Percentiles rank a stretch among this genome's conserved stretches.
Evolutionary conservation across 495 filamentous ascomycete genomes (phyloP).

Genomic region (Penicillium lividum): DNA sequence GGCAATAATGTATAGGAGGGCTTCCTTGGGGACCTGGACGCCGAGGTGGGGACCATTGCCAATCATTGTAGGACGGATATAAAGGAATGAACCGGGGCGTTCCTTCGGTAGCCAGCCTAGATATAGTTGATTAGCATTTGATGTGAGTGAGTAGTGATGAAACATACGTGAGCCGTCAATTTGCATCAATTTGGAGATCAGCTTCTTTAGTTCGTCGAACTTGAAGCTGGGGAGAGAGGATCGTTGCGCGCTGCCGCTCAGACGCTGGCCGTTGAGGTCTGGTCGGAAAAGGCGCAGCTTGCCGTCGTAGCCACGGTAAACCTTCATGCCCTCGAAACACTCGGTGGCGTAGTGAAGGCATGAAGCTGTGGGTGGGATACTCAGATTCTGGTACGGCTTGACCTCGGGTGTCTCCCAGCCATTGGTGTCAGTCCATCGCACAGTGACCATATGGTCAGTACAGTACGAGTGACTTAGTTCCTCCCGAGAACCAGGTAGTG

Average conservation of each 20-base stretch:
- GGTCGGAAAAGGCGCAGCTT: slow-evolving; percentile 85
- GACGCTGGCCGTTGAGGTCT: slow-evolving; percentile 71
- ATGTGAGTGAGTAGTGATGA: not conserved
- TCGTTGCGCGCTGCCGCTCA: slow-evolving; percentile 67
- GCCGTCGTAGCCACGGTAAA: slow-evolving; percentile 80
- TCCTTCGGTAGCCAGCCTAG: slow-evolving; percentile 76
- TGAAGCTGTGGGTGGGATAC: slow-evolving; percentile 81
- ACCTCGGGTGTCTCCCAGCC: slow-evolving; percentile 83
- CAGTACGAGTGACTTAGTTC: slow-evolving; percentile 57
- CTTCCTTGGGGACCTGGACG: slow-evolving; percentile 78
- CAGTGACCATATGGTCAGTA: slow-evolving; percentile 91
- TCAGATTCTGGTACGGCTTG: slow-evolving; percentile 75
- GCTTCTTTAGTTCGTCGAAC: slow-evolving; percentile 67
- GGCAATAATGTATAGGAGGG: slow-evolving; percentile 79
- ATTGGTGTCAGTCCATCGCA: slow-evolving; percentile 60
- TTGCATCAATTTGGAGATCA: slow-evolving; percentile 68
- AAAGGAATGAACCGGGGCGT: slow-evolving; percentile 64
- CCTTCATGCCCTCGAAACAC: slow-evolving; percentile 91
- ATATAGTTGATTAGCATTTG: slow-evolving; percentile 12
- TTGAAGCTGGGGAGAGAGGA: slow-evolving; percentile 79
- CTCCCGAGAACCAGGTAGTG: slow-evolving; percentile 56
- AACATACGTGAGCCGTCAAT: slow-evolving; percentile 45
- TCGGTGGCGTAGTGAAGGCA: slow-evolving; percentile 88
- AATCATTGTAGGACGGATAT: slow-evolving; percentile 84
- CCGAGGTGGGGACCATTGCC: slow-evolving; percentile 76